Conservation (phyloP, 192 early-diverging fungal species). For the Coemansia furcata region DNA sequence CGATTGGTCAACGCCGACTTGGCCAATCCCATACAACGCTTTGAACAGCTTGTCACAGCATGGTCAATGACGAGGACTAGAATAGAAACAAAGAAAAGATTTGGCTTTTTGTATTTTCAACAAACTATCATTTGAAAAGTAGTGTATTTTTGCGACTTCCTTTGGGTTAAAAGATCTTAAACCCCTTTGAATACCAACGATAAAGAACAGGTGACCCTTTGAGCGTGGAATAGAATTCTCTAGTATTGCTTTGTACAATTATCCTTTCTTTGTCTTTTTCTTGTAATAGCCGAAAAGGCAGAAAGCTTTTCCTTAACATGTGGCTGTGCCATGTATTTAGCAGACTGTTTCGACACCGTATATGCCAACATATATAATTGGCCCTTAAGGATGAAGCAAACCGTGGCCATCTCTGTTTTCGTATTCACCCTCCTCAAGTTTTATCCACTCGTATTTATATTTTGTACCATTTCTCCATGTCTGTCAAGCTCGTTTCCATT, state of each 20-base stretch:
- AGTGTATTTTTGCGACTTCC: not conserved
- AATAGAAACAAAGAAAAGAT: too few species aligned
- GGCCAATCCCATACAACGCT: constrained; percentile 7
- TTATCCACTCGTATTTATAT: not conserved
- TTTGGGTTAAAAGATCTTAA: not conserved
- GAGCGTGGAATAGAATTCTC: not conserved
- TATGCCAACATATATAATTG: too few species aligned
- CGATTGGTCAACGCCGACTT: constrained; percentile 17
- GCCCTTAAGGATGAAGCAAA: too few species aligned
- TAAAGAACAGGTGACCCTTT: not conserved
- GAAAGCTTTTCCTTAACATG: not conserved
- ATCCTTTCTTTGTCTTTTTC: not conserved
- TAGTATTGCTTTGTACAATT: not conserved
- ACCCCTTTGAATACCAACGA: not conserved
- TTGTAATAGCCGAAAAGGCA: not conserved
- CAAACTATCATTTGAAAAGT: not conserved
- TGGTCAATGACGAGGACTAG: constrained; percentile 9
- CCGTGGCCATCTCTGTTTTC: not conserved
- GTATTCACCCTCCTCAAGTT: too few species aligned
- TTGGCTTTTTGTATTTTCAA: not conserved
- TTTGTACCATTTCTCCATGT: not conserved
- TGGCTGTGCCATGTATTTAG: too few species aligned
- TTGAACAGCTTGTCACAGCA: constrained; percentile 7
- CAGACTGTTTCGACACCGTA: too few species aligned
- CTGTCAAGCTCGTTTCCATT: not conserved